Evolutionary conservation across 306 rosid species (phyloP), one percentile per base, ranked within the genome.

Genomic region (Vigna trinervia): DNA sequence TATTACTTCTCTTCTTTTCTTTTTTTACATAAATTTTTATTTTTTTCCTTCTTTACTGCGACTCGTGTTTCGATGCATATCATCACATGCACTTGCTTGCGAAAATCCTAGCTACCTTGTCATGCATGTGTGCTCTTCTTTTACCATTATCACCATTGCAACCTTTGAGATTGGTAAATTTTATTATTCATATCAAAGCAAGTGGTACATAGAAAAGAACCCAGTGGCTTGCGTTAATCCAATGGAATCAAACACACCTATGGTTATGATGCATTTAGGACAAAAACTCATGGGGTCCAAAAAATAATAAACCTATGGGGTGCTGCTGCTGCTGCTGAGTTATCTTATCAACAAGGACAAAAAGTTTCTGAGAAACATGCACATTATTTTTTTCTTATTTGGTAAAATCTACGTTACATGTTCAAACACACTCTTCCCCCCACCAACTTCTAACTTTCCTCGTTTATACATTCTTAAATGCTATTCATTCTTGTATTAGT

Each of bases 71-170:
- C 89, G 88, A 85, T 86, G 92, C 92, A 76, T 86, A 69, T 81
- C 86, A 79, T 86, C 94, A 92, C 97, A 85, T 89, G 94, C 91
- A 78, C 79, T 78, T 74, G 84, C 81, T 81, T 82, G 76, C 80
- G 70, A 76, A 52, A 81, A 61, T 82, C 83, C 81, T 56, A 50
- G 70, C 87, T 62, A 84, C 56, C 54, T 8, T n/a, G 45, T 15
- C 39, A 77, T 48, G 36, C 57, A 69, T 81, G 68, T 62, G 14
- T 19, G 28, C 46, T 17, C 6, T 77, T 60, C 22, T 19, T 50
- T 65, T 71, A 64, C 53, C 38, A 54, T 56, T 65, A 71, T 57
- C 6, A 56, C 41, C 30, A 20, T 78, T 60, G 12, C 45, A 43
- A 22, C 54, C 54, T 3, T 71, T 79, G 58, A 56, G 11, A 30